These are phyloP conservation scores for Wickerhamia fluorescens DNA, from an alignment of 805 yeast species.

Conservation along the genomic window DNA sequence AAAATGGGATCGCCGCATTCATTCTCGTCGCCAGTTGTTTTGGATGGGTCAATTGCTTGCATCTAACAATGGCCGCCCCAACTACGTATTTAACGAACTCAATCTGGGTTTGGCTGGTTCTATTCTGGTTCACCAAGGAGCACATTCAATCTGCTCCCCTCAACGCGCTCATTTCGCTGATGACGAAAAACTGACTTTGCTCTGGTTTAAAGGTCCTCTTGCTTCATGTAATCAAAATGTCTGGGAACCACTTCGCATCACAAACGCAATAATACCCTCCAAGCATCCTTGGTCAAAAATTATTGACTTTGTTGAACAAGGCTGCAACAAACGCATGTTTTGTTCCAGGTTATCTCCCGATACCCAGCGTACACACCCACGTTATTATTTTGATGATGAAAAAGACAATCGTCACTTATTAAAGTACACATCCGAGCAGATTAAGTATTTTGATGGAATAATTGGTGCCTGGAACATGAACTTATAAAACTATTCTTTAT, in stretches of 20 bases:
- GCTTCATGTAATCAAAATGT: too few species aligned
- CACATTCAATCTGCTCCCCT: conserved; percentile 5
- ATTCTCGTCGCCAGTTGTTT: conserved; percentile 5
- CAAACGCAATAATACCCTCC: conserved; percentile 7
- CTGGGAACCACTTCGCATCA: too few species aligned
- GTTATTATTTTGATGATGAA: too few species aligned
- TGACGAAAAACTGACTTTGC: conserved; percentile 4
- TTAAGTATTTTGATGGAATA: too few species aligned
- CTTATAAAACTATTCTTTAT: too few species aligned
- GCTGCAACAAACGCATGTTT: too few species aligned
- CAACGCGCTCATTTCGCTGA: conserved; percentile 7
- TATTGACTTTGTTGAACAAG: too few species aligned
- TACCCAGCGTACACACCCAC: too few species aligned
- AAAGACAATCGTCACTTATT: too few species aligned
- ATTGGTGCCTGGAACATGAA: too few species aligned
- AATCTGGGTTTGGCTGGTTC: conserved; percentile 7
- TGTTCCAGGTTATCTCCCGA: too few species aligned
- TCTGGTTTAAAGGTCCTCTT: conserved; percentile 7
- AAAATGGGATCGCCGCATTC: conserved; percentile 3
- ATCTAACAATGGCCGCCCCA: conserved; percentile 1
- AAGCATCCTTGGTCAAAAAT: conserved; percentile 7
- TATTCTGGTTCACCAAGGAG: conserved; percentile 3
- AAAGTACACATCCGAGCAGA: too few species aligned
- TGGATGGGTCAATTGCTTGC: conserved; percentile 7
- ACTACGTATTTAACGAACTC: conserved; percentile 4